Evolutionary conservation across 2,329 filamentous ascomycete species (phyloP), one percentile per base, ranked within the genome.

Genomic region (Rutstroemia sp.): DNA sequence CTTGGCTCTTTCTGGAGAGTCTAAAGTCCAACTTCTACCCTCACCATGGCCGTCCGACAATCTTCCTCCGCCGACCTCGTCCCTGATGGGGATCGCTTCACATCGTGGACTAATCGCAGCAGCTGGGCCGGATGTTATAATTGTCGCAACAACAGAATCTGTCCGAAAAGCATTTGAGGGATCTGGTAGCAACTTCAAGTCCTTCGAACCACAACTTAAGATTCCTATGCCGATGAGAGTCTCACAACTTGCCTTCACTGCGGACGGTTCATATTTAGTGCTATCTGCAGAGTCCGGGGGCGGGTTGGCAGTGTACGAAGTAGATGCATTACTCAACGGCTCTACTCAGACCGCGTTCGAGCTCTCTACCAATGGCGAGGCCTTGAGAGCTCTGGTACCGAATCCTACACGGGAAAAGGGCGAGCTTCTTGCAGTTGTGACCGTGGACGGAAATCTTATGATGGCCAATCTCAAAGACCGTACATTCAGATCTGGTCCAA

Each of bases 191-290:
- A 83, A 92, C 61, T 75, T 87, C 54, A 83, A 87, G 60, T 69
- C 78, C 12, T 95, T 95, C 66, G 75, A 83, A 58, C 87, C 92
- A 3, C 83, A 92, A 69, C 75, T 88, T 52, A 86, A 79, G 58
- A 79, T 97, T 6, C 76, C 84, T 1, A 79, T 95, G 66, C 82
- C 88, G 9, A 80, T 84, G 66, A 85, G 87, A 64, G 81, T 96
- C 54, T 95, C 90, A 10, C 94, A 99, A 70, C 78, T 99, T 19
- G 85, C 86, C 16, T 99, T 99, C 70, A 92, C 90, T 0, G 82
- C 89, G n/a, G 89, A 95, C 66, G 95, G 96, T 69, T 83, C 83
- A 64, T 90, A 87, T 64, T 76, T 99, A 59, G 81, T 96, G 38
- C 76, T 96, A 25, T 90, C 90, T 10, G 89, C 90, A 2, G 89